phyloP scores from a whole-genome alignment of 805 yeast species.

The Cephaloascus albidus region DNA sequence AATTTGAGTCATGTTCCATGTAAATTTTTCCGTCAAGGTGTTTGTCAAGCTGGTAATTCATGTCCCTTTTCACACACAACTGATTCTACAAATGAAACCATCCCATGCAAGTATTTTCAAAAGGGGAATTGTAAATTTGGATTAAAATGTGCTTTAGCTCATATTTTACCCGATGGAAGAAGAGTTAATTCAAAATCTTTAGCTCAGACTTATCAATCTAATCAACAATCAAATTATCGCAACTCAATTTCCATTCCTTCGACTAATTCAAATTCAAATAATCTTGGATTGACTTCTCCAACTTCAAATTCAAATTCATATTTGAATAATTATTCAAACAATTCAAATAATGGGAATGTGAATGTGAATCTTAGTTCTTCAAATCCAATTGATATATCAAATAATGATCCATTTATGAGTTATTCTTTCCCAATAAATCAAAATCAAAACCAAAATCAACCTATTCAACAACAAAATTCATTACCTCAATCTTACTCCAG shows the following conservation, averaged over 20 bases:
- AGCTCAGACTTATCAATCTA: slow-evolving; percentile 13
- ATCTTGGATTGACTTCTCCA: not conserved
- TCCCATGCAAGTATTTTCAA: slow-evolving; percentile 87
- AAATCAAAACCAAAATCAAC: not conserved
- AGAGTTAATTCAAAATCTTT: slow-evolving; percentile 48
- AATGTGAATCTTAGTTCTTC: not conserved
- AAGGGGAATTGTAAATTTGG: slow-evolving; percentile 98
- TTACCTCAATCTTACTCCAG: not conserved
- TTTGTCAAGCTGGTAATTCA: slow-evolving; percentile 87
- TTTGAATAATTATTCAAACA: not conserved
- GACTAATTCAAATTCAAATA: slow-evolving; percentile 1
- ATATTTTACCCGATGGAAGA: slow-evolving; percentile 83
- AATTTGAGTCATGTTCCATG: slow-evolving; percentile 94
- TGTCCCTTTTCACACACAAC: slow-evolving; percentile 87
- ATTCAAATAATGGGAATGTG: not conserved
- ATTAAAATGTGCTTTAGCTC: slow-evolving; percentile 88
- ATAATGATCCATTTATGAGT: too few relatives aligned
- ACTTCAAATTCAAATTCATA: not conserved
- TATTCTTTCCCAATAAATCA: not conserved
- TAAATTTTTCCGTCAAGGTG: slow-evolving; percentile 84
- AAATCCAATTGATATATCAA: not conserved
- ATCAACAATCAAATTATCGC: not conserved
- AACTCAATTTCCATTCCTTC: not conserved
- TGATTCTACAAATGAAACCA: slow-evolving; percentile 42
- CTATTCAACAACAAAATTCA: not conserved